These are phyloP conservation scores for Calocybe gangraenosa DNA, from an alignment of 768 basidiomycete species.

Conservation along the genomic window DNA sequence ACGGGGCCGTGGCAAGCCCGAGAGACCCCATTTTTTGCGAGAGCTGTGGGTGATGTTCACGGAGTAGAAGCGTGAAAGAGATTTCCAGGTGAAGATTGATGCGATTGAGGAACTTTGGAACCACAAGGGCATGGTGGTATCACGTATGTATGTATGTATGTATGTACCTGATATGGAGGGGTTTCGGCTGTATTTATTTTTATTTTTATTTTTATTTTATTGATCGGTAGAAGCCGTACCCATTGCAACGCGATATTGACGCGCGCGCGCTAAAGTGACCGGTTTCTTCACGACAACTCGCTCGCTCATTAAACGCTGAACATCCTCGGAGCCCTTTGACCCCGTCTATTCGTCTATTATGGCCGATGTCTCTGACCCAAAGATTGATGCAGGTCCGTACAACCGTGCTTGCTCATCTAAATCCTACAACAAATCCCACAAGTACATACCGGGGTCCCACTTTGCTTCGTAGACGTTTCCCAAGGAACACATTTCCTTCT, in stretches of 20 bases:
- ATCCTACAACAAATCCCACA: neutral
- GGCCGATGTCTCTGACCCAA: constrained; percentile 77
- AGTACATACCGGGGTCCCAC: neutral
- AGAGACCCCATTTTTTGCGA: constrained; percentile 35
- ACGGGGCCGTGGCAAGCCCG: constrained; percentile 32
- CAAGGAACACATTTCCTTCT: constrained; percentile 7
- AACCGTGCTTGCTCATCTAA: neutral
- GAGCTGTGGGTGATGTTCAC: constrained; percentile 8
- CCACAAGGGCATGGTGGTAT: constrained; percentile 21
- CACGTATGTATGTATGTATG: too few species aligned
- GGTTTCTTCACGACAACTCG: too few species aligned
- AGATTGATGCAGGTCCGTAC: constrained; percentile 64
- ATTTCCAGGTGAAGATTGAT: constrained; percentile 12
- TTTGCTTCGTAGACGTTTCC: neutral
- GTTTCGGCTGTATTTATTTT: too few species aligned
- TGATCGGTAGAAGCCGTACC: constrained; percentile 23
- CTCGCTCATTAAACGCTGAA: too few species aligned
- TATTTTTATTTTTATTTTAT: too few species aligned
- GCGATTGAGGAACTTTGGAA: constrained; percentile 16
- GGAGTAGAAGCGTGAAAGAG: constrained; percentile 20
- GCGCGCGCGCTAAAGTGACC: too few species aligned
- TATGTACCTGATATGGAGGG: too few species aligned
- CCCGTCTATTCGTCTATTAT: too few species aligned
- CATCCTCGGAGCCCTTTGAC: too few species aligned
- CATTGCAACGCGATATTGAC: constrained; percentile 7